phyloP scores from a whole-genome alignment of 257 asterid genomes.

The Anisodus acutangulus region DNA sequence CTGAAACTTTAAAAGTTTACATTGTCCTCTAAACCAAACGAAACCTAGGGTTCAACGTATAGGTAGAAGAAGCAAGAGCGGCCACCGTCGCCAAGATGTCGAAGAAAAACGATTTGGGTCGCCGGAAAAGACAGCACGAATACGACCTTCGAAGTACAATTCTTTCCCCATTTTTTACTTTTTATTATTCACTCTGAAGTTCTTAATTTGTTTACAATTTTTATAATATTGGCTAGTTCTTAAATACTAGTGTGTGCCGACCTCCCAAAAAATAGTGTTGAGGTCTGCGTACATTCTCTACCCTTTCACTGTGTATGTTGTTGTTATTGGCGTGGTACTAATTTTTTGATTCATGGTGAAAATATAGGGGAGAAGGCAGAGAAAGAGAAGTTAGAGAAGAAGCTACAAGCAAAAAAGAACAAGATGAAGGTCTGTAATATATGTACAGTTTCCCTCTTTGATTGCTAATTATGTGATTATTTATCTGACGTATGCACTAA shows the following conservation, averaged over 20 bases:
- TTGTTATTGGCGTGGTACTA: neutral
- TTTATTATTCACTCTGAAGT: neutral
- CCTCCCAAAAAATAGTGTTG: no score
- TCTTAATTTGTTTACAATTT: no score
- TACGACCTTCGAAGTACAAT: constrained; percentile 66
- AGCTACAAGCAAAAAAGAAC: constrained; percentile 81
- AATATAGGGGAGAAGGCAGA: constrained; percentile 71
- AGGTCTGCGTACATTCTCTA: no score
- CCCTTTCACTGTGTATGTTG: no score
- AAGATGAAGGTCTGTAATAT: constrained; percentile 68
- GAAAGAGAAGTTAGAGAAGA: constrained; percentile 69
- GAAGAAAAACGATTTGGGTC: constrained; percentile 91
- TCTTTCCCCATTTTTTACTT: neutral
- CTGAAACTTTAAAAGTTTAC: neutral
- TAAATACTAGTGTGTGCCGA: no score
- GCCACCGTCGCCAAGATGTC: constrained; percentile 54
- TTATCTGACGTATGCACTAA: neutral
- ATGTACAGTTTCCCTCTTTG: neutral
- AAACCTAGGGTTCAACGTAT: constrained; percentile 28
- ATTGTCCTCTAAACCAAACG: neutral
- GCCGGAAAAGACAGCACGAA: constrained; percentile 76
- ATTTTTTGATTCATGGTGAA: constrained; percentile 27
- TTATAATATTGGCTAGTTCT: no score
- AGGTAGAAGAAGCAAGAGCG: constrained; percentile 14
- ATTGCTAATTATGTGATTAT: neutral